Evolutionary conservation across 2,329 filamentous ascomycete species (phyloP), one percentile per base, ranked within the genome.

Genomic region (Teratosphaeriaceae sp.): DNA sequence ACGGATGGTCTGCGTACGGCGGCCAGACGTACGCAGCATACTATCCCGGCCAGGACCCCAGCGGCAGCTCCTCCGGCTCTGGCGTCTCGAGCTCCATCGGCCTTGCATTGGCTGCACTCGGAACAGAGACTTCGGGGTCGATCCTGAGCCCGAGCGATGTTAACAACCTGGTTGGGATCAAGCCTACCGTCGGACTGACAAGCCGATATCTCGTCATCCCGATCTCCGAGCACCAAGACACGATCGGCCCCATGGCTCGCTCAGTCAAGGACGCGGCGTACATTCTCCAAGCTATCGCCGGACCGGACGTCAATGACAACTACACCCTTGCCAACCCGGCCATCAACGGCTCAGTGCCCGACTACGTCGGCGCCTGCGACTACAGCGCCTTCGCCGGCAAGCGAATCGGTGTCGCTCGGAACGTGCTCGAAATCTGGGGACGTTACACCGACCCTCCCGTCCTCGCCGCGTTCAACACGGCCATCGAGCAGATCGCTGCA

Each of bases 81-180:
- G 82, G 68, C 11, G 80, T 85, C 1, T 66, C 73, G 5, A 71
- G 69, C 21, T 75, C 73, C 21, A 62, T 84, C 18, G 80, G 79
- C 0, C 67, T 85, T 2, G 75, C 78, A 1, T 64, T 75, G 39
- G 79, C 74, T 6, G 55, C 74, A 4, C 57, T 85, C 2, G 81
- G 81, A 5, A 77, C 80, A 0, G 82, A 70, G 61, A 85, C 82
- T 0, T 70, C 71, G 46, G 82, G 81, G 3, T 81, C 75, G 15
- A 83, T 86, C 42, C 56, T 84, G 3, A 70, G 68, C 8, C 82
- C 83, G 0, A 65, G 64, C 15, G 55, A 70, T 19, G 51, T 64
- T 4, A 83, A 77, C 64, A 82, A 81, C 44, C 58, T 84, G 1
- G 80, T 84, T 0, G 82, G 79, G 1, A 79, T 86, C 58, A 82